A percentile compares a stretch with the other conserved stretches of the same genome.
Conservation (phyloP, 1,284 basidiomycete species). For the Veloboletus limbatus region DNA sequence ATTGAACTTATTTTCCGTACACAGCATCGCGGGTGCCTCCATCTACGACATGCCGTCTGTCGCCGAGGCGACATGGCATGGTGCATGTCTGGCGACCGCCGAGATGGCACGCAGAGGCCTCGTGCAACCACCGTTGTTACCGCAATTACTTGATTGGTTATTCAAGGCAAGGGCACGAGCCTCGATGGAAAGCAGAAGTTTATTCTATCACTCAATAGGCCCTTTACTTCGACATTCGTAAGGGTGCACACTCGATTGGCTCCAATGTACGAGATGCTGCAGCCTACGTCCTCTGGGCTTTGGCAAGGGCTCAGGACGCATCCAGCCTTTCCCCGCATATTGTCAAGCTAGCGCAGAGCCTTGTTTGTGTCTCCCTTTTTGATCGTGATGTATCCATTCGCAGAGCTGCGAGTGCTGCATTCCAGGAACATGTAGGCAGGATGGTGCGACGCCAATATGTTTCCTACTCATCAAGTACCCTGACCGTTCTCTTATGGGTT, state of each 20-base stretch:
- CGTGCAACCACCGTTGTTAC: slow-evolving; percentile 55
- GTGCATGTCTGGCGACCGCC: slow-evolving; percentile 88
- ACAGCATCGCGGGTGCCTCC: slow-evolving; percentile 56
- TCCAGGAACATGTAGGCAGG: slow-evolving; percentile 95
- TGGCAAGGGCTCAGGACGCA: slow-evolving; percentile 75
- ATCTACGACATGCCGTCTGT: slow-evolving; percentile 72
- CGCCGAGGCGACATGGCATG: slow-evolving; percentile 92
- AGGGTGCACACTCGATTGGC: slow-evolving; percentile 91
- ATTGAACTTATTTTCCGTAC: slow-evolving; percentile 66
- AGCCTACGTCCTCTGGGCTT: slow-evolving; percentile 93
- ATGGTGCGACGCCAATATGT: slow-evolving; percentile 54
- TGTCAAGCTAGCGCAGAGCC: slow-evolving; percentile 59
- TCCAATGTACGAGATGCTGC: slow-evolving; percentile 94
- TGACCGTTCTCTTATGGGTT: slow-evolving; percentile 18
- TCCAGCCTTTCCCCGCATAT: slow-evolving; percentile 64
- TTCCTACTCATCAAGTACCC: slow-evolving; percentile 9
- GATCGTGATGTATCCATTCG: slow-evolving; percentile 95
- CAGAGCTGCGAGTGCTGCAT: slow-evolving; percentile 96
- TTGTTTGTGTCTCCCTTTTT: slow-evolving; percentile 80
- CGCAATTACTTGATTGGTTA: slow-evolving; percentile 72
- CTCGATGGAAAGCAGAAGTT: slow-evolving; percentile 9
- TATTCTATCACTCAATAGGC: slow-evolving; percentile 52
- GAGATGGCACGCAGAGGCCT: slow-evolving; percentile 87
- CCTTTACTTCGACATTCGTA: slow-evolving; percentile 87
- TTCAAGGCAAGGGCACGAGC: slow-evolving; percentile 55